A percentile compares a stretch with the other conserved stretches of the same genome.
These are phyloP conservation scores for Mortierella sp. DNA, from an alignment of 371 early-diverging fungal genomes.

Conservation along the genomic window DNA sequence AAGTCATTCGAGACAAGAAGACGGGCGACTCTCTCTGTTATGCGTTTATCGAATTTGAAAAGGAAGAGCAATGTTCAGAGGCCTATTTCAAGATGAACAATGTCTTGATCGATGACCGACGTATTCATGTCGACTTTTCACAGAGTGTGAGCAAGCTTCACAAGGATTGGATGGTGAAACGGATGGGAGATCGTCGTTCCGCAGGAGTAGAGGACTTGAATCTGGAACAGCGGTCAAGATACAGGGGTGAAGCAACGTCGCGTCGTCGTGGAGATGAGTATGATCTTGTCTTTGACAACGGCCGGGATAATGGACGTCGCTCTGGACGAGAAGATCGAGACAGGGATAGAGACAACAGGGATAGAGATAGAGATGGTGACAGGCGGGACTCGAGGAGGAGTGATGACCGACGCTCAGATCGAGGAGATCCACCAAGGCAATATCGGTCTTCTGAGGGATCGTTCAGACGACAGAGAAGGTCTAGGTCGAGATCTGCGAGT, in stretches of 20 bases:
- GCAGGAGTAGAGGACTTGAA: slow-evolving; percentile 31
- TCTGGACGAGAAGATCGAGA: slow-evolving; percentile 10
- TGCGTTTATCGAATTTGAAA: slow-evolving; percentile 96
- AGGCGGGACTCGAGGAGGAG: slow-evolving; percentile 19
- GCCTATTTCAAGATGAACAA: slow-evolving; percentile 93
- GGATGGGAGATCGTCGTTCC: slow-evolving; percentile 37
- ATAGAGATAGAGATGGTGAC: slow-evolving; percentile 6
- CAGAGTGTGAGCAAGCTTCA: slow-evolving; percentile 93
- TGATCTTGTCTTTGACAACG: slow-evolving; percentile 47
- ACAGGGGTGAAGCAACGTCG: slow-evolving; percentile 18
- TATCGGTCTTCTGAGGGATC: slow-evolving; percentile 4
- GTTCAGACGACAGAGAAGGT: slow-evolving; percentile 6
- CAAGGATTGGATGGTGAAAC: slow-evolving; percentile 72
- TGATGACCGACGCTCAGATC: slow-evolving; percentile 5
- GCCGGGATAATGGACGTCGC: neutral
- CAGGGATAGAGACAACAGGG: slow-evolving; percentile 10
- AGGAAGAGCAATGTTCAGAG: slow-evolving; percentile 89
- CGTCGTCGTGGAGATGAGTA: slow-evolving; percentile 20
- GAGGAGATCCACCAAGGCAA: slow-evolving; percentile 8
- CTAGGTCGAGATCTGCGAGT: slow-evolving; percentile 30
- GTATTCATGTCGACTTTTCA: slow-evolving; percentile 98
- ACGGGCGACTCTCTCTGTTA: slow-evolving; percentile 91
- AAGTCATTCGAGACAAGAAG: slow-evolving; percentile 89
- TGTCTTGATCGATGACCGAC: slow-evolving; percentile 95
- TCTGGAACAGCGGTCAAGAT: slow-evolving; percentile 46